Evolutionary conservation across 768 basidiomycete species (phyloP).

Genomic region (Boletus reticulatus): DNA sequence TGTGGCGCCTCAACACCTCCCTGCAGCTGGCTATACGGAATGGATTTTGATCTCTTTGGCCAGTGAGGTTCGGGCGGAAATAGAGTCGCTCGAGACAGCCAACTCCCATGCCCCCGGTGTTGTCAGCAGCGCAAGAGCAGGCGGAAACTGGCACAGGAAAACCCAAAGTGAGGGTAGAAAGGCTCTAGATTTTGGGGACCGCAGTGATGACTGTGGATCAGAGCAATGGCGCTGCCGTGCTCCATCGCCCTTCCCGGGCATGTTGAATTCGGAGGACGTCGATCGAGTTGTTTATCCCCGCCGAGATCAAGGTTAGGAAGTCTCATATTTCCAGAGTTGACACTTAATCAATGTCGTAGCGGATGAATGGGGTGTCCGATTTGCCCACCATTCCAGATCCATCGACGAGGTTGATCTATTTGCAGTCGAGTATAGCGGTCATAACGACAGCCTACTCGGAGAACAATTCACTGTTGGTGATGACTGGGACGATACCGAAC

Average conservation of each 20-base stretch:
- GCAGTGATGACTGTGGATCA: constrained; percentile 15
- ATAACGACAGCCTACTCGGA: constrained; percentile 25
- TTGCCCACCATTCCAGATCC: not conserved
- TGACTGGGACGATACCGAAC: constrained; percentile 25
- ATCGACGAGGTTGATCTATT: constrained; percentile 20
- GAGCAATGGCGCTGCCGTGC: constrained; percentile 26
- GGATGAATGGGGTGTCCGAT: constrained; percentile 31
- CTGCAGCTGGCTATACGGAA: constrained; percentile 33
- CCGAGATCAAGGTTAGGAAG: constrained; percentile 19
- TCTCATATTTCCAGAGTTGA: not conserved
- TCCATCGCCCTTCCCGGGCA: constrained; percentile 22
- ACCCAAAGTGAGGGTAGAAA: constrained; percentile 44
- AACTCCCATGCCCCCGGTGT: not conserved
- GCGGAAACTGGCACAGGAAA: constrained; percentile 45
- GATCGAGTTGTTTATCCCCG: constrained; percentile 32
- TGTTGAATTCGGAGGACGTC: constrained; percentile 12
- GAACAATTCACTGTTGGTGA: constrained; percentile 23
- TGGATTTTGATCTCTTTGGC: constrained; percentile 32
- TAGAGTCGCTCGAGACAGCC: constrained; percentile 11
- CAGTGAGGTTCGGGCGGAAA: constrained; percentile 14
- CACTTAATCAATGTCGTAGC: constrained; percentile 18
- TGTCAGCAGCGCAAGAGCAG: not conserved
- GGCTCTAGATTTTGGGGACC: constrained; percentile 35
- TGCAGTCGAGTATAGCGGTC: constrained; percentile 19
- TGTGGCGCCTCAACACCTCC: constrained; percentile 36